A percentile compares a stretch with the other conserved stretches of the same genome.
These are phyloP conservation scores for Scleromitrula shiraiana DNA, from an alignment of 2,329 filamentous ascomycete species.

Conservation along the genomic window DNA sequence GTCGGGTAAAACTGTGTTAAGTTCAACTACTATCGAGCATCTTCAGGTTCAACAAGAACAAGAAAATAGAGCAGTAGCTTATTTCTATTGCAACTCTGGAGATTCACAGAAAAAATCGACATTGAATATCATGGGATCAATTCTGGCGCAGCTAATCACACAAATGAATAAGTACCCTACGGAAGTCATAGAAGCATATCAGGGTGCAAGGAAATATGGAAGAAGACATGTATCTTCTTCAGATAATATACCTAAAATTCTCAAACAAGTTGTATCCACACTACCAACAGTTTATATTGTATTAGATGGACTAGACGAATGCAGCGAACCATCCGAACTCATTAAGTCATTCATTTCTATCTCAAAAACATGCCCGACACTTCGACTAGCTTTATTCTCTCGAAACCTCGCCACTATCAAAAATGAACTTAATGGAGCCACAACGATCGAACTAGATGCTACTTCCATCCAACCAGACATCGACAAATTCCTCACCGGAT, in stretches of 20 bases:
- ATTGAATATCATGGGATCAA: constrained; percentile 1
- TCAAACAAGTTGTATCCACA: neutral
- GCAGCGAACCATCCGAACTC: neutral
- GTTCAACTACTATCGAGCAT: neutral
- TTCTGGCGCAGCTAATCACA: constrained; percentile 4
- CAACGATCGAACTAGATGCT: neutral
- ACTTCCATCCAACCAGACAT: constrained; percentile 4
- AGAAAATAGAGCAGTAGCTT: neutral
- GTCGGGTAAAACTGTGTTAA: constrained; percentile 3
- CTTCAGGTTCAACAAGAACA: neutral
- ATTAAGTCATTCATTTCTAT: neutral
- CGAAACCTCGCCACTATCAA: neutral
- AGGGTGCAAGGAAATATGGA: constrained; percentile 4
- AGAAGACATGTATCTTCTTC: constrained; percentile 4
- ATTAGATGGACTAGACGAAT: constrained; percentile 8
- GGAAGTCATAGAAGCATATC: neutral
- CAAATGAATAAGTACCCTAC: neutral
- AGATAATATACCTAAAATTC: neutral
- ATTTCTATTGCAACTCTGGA: constrained; percentile 4
- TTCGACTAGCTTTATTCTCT: neutral
- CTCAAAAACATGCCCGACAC: neutral
- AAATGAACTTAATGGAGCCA: neutral
- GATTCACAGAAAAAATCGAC: neutral
- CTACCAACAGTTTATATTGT: neutral
- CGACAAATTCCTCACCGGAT: neutral